Conservation (phyloP, 805 yeast species). For the Sugiyamaella marilandica region DNA sequence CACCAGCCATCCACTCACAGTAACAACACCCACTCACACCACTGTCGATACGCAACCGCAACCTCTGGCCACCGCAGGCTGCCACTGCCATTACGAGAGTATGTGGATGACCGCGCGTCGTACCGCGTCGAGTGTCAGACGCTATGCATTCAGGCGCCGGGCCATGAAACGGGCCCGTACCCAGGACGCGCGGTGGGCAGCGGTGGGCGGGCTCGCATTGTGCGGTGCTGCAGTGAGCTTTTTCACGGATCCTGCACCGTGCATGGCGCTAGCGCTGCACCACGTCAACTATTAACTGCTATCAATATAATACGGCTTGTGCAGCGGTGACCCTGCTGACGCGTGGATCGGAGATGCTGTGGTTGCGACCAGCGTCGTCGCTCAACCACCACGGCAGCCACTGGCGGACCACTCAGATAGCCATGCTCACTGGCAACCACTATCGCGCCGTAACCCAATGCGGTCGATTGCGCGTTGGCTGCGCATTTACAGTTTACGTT, state of each 20-base stretch:
- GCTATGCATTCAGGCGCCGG: not conserved
- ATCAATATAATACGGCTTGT: not conserved
- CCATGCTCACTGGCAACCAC: not conserved
- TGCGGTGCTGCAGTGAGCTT: not conserved
- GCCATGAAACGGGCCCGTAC: not conserved
- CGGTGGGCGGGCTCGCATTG: not conserved
- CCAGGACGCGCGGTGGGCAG: not conserved
- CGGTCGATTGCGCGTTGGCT: not conserved
- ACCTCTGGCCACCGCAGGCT: not conserved
- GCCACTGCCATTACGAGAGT: not conserved
- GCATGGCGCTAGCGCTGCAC: not conserved
- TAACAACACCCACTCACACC: too few species aligned
- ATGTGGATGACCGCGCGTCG: too few species aligned
- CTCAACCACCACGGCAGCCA: not conserved
- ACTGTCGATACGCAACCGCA: not conserved
- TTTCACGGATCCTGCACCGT: not conserved
- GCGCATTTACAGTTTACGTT: not conserved
- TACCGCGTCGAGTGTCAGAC: not conserved
- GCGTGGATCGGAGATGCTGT: not conserved
- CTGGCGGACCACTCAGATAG: not conserved
- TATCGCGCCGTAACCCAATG: too few species aligned
- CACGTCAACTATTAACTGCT: not conserved
- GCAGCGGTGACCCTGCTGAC: not conserved
- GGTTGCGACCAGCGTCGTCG: too few species aligned
- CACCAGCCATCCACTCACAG: too few species aligned